Percentiles rank a stretch among this genome's conserved stretches.
Evolutionary conservation across 1,284 basidiomycete species (phyloP).

Genomic region (Cerioporus squamosus): DNA sequence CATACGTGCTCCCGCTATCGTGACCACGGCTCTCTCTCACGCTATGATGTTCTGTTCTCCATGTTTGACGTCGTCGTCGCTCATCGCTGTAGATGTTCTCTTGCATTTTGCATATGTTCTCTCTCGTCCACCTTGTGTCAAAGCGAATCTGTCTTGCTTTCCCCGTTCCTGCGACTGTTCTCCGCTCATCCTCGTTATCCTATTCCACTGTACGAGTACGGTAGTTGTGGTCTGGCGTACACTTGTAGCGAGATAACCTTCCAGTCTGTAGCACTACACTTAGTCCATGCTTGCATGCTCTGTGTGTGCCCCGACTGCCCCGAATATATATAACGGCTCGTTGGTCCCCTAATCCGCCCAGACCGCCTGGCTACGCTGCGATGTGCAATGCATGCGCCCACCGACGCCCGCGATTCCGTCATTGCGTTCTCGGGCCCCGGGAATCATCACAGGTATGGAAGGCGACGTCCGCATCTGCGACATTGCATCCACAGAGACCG

Average conservation of each 20-base stretch:
- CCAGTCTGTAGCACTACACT: background rate
- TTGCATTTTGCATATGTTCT: background rate
- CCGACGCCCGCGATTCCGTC: background rate
- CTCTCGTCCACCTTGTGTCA: background rate
- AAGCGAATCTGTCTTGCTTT: background rate
- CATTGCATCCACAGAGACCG: background rate
- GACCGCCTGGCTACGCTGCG: too few relatives aligned
- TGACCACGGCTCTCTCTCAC: too few relatives aligned
- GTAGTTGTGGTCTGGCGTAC: background rate
- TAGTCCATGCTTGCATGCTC: too few relatives aligned
- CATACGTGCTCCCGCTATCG: too few relatives aligned
- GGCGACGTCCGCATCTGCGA: background rate
- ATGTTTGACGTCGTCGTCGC: background rate
- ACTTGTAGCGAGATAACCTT: background rate
- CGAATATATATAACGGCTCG: too few relatives aligned
- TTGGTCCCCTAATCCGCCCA: too few relatives aligned
- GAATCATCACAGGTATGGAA: background rate
- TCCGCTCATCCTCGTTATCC: too few relatives aligned
- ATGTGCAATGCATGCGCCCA: background rate
- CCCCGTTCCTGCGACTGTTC: too few relatives aligned
- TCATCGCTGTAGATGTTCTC: background rate
- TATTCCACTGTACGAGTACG: background rate
- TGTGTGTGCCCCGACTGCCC: too few relatives aligned
- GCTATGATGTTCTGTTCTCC: background rate
- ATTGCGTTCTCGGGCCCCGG: background rate